phyloP scores from a whole-genome alignment of 2,329 filamentous ascomycete genomes.

The Emergomyces pasteurianus region DNA sequence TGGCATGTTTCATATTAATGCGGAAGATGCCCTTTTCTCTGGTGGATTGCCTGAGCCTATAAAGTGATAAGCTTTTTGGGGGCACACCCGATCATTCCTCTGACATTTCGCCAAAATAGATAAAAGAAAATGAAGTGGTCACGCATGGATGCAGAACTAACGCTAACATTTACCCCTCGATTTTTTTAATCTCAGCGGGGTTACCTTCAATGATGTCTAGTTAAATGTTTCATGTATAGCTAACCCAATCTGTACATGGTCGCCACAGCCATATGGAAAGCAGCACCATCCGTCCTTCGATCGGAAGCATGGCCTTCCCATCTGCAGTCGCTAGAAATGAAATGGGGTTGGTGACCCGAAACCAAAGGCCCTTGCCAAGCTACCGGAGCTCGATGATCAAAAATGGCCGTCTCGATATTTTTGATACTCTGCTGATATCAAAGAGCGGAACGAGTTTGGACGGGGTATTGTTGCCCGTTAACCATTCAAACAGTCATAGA shows the following conservation, averaged over 20 bases:
- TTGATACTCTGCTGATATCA: constrained; percentile 31
- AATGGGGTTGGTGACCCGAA: constrained; percentile 33
- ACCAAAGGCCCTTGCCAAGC: constrained; percentile 32
- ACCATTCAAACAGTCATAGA: constrained; percentile 18
- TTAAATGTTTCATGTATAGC: constrained; percentile 30
- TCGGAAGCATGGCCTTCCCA: constrained; percentile 33
- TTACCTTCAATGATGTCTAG: constrained; percentile 20
- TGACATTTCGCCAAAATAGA: too few relatives aligned
- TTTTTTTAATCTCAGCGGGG: constrained; percentile 24
- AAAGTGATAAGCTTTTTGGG: too few relatives aligned
- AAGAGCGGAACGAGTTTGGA: constrained; percentile 22
- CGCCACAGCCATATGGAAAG: constrained; percentile 26
- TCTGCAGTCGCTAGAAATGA: constrained; percentile 24
- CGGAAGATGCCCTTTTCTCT: too few relatives aligned
- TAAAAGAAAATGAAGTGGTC: too few relatives aligned
- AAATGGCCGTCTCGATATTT: constrained; percentile 28
- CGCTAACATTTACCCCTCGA: constrained; percentile 20
- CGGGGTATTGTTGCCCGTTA: constrained; percentile 19
- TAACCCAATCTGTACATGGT: constrained; percentile 30
- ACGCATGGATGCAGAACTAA: neutral
- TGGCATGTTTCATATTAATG: too few relatives aligned
- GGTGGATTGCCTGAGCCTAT: too few relatives aligned
- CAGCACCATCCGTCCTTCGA: constrained; percentile 20
- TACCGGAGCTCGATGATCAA: constrained; percentile 31
- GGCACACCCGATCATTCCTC: neutral